Evolutionary conservation across 495 filamentous ascomycete species (phyloP).

Genomic region (Alectoria sarmentosa): DNA sequence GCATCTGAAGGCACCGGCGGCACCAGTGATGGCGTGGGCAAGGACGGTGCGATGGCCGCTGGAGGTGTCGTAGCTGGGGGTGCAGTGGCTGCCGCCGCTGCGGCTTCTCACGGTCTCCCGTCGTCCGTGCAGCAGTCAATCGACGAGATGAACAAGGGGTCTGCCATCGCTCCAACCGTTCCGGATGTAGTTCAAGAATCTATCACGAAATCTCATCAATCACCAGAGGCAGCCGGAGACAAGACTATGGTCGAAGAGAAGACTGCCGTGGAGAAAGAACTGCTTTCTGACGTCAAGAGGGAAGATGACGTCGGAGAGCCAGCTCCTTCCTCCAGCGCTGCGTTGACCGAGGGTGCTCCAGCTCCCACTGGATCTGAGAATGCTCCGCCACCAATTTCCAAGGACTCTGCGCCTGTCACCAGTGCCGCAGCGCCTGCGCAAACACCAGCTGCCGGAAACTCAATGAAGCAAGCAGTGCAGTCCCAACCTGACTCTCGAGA

Average conservation of each 20-base stretch:
- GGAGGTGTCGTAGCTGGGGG: conserved; percentile 37
- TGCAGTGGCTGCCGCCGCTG: conserved; percentile 32
- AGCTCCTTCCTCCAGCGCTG: conserved; percentile 44
- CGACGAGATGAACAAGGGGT: conserved; percentile 28
- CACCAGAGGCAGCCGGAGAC: conserved; percentile 66
- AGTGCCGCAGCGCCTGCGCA: conserved; percentile 12
- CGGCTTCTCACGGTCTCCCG: conserved; percentile 30
- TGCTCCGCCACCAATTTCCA: conserved; percentile 7
- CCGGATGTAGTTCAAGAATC: conserved; percentile 71
- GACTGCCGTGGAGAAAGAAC: conserved; percentile 63
- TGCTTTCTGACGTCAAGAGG: conserved; percentile 48
- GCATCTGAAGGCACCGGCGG: conserved; percentile 50
- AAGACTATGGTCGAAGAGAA: conserved; percentile 67
- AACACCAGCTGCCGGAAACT: conserved; percentile 15
- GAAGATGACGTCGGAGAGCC: conserved; percentile 44
- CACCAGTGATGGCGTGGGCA: conserved; percentile 28
- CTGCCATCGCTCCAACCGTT: conserved; percentile 42
- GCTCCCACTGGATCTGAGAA: conserved; percentile 22
- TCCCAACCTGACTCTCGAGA: conserved; percentile 30
- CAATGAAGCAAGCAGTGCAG: conserved; percentile 17
- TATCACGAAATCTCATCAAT: conserved; percentile 51
- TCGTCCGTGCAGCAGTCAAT: conserved; percentile 26
- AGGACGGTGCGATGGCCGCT: conserved; percentile 32
- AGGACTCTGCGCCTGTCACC: conserved; percentile 13
- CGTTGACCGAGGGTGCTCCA: conserved; percentile 39